Conservation (phyloP, 129 eudicot genomes). For the Lactuca sativa region DNA sequence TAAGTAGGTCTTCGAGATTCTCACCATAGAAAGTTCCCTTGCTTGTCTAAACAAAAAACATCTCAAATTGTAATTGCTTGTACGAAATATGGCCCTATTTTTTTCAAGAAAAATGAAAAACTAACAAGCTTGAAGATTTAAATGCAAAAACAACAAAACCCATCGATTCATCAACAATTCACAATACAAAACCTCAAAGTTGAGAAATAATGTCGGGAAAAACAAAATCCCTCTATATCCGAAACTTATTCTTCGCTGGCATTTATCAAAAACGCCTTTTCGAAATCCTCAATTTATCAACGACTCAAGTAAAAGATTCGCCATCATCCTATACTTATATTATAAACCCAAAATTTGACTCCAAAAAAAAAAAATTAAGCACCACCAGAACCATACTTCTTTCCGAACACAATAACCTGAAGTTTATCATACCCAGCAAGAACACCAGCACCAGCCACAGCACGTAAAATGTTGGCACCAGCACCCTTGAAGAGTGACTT, state of each 20-base stretch:
- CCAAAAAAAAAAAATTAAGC: slow-evolving; percentile 7
- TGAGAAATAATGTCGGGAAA: neutral
- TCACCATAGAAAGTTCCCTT: too few species aligned
- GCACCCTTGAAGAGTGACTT: slow-evolving; percentile 67
- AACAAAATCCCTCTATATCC: slow-evolving; percentile 6
- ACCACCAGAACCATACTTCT: slow-evolving; percentile 86
- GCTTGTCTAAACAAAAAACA: too few species aligned
- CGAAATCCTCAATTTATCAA: slow-evolving; percentile 5
- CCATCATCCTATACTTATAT: slow-evolving; percentile 40
- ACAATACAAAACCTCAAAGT: neutral
- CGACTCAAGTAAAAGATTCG: slow-evolving; percentile 29
- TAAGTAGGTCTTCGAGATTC: too few species aligned
- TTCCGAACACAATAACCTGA: slow-evolving; percentile 69
- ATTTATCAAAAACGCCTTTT: slow-evolving; percentile 7
- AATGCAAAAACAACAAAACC: too few species aligned
- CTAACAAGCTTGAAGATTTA: too few species aligned
- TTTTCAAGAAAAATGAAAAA: too few species aligned
- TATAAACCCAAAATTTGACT: neutral
- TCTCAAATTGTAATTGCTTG: too few species aligned
- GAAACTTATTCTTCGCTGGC: slow-evolving; percentile 19
- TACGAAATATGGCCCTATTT: too few species aligned
- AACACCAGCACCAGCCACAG: slow-evolving; percentile 89
- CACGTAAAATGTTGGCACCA: slow-evolving; percentile 77
- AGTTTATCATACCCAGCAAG: slow-evolving; percentile 80
- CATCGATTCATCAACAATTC: neutral